phyloP scores from a whole-genome alignment of 2,329 filamentous ascomycete genomes.

The Thermochaetoides dissita region DNA sequence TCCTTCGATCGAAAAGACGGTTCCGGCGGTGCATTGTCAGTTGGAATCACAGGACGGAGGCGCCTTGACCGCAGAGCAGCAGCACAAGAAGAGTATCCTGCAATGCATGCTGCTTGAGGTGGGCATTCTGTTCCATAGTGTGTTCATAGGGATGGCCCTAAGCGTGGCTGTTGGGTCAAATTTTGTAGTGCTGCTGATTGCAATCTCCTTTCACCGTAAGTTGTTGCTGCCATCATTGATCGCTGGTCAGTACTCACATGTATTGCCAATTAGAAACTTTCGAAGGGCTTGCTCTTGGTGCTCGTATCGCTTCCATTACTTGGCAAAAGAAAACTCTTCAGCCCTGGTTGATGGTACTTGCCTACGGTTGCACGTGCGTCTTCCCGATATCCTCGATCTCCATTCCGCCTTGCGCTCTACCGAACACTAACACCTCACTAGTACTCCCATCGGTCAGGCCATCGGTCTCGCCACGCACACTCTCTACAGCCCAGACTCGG shows the following conservation, averaged over 20 bases:
- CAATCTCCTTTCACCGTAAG: conserved; percentile 62
- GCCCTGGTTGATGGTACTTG: conserved; percentile 71
- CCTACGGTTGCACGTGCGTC: conserved; percentile 41
- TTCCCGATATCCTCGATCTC: neutral
- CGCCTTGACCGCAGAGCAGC: conserved; percentile 36
- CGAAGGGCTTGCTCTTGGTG: conserved; percentile 73
- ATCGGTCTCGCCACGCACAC: conserved; percentile 66
- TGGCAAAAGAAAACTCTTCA: conserved; percentile 60
- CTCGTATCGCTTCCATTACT: conserved; percentile 67
- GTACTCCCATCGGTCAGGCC: conserved; percentile 71
- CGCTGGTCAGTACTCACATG: too few relatives aligned
- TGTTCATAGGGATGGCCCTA: conserved; percentile 79
- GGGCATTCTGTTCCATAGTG: conserved; percentile 70
- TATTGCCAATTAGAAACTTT: conserved; percentile 45
- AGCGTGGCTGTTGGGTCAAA: conserved; percentile 66
- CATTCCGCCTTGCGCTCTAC: neutral
- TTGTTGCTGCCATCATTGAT: conserved; percentile 4
- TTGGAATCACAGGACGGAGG: conserved; percentile 6
- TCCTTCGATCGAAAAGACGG: neutral
- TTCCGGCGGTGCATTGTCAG: neutral
- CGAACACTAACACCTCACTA: conserved; percentile 34
- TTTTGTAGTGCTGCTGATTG: conserved; percentile 68
- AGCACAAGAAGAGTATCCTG: conserved; percentile 50
- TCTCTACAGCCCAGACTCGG: conserved; percentile 64
- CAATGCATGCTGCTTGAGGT: conserved; percentile 72